Percentiles rank a stretch among this genome's conserved stretches.
Conservation (phyloP, 2,329 filamentous ascomycete species). For the Grosmannia huntii region DNA sequence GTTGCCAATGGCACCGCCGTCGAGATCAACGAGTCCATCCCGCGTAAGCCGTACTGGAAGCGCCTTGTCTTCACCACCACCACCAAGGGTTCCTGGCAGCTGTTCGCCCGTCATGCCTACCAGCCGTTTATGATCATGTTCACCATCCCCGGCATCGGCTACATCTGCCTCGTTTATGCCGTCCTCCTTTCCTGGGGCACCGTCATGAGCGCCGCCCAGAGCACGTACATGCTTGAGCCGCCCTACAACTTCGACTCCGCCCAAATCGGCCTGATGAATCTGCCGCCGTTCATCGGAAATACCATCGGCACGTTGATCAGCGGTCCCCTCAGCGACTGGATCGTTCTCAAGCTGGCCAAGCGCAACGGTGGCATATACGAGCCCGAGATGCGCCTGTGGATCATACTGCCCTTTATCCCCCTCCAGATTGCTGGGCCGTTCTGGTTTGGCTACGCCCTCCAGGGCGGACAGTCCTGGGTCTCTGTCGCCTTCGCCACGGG, state of each 20-base stretch:
- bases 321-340: conserved; percentile 5
- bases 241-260: conserved; percentile 5
- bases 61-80: not conserved
- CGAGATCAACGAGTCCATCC: conserved; percentile 1
- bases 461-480: conserved; percentile 1
- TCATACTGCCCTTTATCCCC: conserved; percentile 4
- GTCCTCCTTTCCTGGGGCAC: conserved; percentile 2
- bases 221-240: conserved; percentile 2
- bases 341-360: conserved; percentile 1
- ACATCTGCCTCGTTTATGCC: conserved; percentile 7
- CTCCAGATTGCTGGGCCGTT: conserved; percentile 4
- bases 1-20: not conserved
- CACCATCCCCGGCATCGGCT: conserved; percentile 6
- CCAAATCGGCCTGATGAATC: conserved; percentile 7
- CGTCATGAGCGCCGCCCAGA: conserved; percentile 5
- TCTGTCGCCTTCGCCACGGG: conserved; percentile 2
- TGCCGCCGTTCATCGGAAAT: conserved; percentile 5
- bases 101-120: conserved; percentile 8
- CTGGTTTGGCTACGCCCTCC: conserved; percentile 4
- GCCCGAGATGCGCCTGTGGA: conserved; percentile 7
- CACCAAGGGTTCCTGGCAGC: conserved; percentile 1
- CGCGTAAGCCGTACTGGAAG: conserved; percentile 4
- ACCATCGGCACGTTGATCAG: conserved; percentile 1
- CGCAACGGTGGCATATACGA: conserved; percentile 4
- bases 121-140: conserved; percentile 9